Evolutionary conservation across 2,329 filamentous ascomycete genomes (phyloP).

Genomic region (Trichoderma sp.): DNA sequence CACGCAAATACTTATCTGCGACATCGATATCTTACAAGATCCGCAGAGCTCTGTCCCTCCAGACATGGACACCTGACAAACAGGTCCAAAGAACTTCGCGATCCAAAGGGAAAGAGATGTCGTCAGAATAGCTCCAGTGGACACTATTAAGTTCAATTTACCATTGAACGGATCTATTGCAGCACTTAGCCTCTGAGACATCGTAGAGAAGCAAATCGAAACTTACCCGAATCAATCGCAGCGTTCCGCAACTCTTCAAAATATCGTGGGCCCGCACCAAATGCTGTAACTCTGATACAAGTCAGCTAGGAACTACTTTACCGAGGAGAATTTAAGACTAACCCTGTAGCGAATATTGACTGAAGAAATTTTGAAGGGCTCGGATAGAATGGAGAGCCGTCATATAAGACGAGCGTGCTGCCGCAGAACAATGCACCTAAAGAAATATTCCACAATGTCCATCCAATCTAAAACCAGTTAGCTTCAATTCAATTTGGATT

Average conservation of each 20-base stretch:
- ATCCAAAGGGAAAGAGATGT: background rate
- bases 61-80: background rate
- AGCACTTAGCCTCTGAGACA: background rate
- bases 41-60: background rate
- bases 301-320: background rate
- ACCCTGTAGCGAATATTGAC: too few species aligned
- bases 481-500: fast-evolving
- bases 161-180: background rate
- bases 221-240: background rate
- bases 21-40: background rate
- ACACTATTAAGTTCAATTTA: background rate
- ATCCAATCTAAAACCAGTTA: too few species aligned
- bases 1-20: background rate
- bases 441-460: too few species aligned
- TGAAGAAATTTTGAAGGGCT: too few species aligned
- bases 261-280: background rate
- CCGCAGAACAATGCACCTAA: too few species aligned
- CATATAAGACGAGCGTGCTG: too few species aligned
- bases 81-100: background rate
- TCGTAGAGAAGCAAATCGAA: background rate
- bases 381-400: too few species aligned
- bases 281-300: background rate
- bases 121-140: background rate
- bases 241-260: background rate
- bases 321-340: too few species aligned